A percentile compares a stretch with the other conserved stretches of the same genome.
phyloP scores from a whole-genome alignment of 2,329 filamentous ascomycete species.

The Lasiodiplodia citricola region DNA sequence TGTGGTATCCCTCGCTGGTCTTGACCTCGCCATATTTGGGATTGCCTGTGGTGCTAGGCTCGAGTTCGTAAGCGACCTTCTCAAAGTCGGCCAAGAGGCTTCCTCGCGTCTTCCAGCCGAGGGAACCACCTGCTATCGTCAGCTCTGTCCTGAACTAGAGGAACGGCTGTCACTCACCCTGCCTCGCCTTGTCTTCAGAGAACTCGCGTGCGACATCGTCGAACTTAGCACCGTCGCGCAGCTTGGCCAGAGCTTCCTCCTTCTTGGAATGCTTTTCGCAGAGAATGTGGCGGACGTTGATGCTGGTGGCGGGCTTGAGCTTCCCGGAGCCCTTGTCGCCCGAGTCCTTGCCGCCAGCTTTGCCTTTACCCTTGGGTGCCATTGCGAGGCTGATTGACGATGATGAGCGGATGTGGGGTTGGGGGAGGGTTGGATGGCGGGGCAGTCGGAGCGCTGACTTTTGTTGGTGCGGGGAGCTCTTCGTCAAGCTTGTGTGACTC shows the following conservation, averaged over 20 bases:
- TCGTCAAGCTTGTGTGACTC: slow-evolving; percentile 8
- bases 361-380: slow-evolving; percentile 23
- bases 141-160: neutral
- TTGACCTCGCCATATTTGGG: slow-evolving; percentile 74
- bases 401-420: neutral
- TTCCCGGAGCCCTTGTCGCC: slow-evolving; percentile 48
- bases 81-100: slow-evolving; percentile 72
- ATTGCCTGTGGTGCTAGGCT: slow-evolving; percentile 66
- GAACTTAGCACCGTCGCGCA: slow-evolving; percentile 71
- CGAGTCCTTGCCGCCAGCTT: slow-evolving; percentile 19
- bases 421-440: slow-evolving; percentile 1
- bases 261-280: slow-evolving; percentile 81
- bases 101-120: slow-evolving; percentile 76
- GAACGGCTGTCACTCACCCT: slow-evolving; percentile 48
- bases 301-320: slow-evolving; percentile 67
- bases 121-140: slow-evolving; percentile 62
- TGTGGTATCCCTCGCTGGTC: slow-evolving; percentile 78
- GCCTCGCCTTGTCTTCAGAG: slow-evolving; percentile 77
- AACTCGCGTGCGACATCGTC: slow-evolving; percentile 75
- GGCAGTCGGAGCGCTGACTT: slow-evolving; percentile 1
- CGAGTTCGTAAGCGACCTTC: slow-evolving; percentile 71
- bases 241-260: slow-evolving; percentile 73
- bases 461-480: slow-evolving; percentile 18
- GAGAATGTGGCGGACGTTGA: slow-evolving; percentile 78
- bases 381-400: slow-evolving; percentile 2